Evolutionary conservation across 1,284 basidiomycete species (phyloP), one percentile per base, ranked within the genome.

Genomic region (Hemileia vastatrix): DNA sequence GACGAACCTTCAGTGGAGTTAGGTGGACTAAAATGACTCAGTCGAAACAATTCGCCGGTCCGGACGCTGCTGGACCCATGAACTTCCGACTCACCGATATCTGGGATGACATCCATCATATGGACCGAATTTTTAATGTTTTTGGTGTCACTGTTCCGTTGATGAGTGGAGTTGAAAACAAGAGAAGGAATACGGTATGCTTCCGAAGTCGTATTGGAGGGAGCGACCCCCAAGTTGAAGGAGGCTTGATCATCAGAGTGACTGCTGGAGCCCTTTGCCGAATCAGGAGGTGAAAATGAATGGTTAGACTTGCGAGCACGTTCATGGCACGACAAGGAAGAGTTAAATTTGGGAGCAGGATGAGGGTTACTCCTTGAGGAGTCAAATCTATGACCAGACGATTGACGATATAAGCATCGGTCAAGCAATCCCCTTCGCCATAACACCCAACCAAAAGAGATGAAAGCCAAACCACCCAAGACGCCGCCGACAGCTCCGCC

Each of bases 401-500:
- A 24, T 27, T 13, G 6, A 24, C 13, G 32, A 36, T n/a, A 55
- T 4, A 60, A 54, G 58, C 13, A 53, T 40, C 36, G 23, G 13
- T 47, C 36, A 2, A 60, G 21, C 15, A 60, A 43, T 24, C 50
- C 40, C 2, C 36, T 33, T 23, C 27, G 15, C 15, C 47, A 54
- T n/a, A 54, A 24, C 5, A 60, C 27, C 51, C 51, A 60, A 23
- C 15, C 8, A 15, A 31, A 19, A 15, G 36, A 15, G 58, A 60
- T 32, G 36, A 60, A 43, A n/a, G 50, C 4, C 1, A 54, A 32
- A 19, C 49, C 49, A 33, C 48, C 58, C 2, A 44, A 50, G 0
- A 60, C 48, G 21, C 58, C 58, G 23, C 51, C 58, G 31, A 60
- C 18, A 2, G 58, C 49, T 15, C 50, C 58, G 6, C 58, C 58